phyloP scores from a whole-genome alignment of 768 basidiomycete genomes.

The Tephrocybe sp. region DNA sequence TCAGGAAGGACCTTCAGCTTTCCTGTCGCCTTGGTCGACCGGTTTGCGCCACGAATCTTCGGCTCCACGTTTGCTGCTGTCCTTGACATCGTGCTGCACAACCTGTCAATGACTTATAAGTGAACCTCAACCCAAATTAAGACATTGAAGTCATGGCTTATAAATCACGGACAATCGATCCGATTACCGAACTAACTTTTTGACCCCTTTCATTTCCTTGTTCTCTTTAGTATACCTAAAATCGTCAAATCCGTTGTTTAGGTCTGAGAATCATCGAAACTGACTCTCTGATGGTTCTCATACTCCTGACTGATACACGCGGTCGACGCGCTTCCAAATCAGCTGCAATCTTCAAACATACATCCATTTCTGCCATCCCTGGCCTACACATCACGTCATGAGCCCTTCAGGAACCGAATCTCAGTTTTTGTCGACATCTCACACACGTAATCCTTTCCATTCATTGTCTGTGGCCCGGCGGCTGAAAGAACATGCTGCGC shows the following conservation, averaged over 20 bases:
- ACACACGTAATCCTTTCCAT: neutral
- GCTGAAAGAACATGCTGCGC: neutral
- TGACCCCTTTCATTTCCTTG: neutral
- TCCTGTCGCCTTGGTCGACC: slow-evolving; percentile 79
- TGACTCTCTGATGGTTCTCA: neutral
- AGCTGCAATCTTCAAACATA: too few species aligned
- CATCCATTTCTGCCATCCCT: too few species aligned
- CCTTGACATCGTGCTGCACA: slow-evolving; percentile 20
- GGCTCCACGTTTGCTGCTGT: slow-evolving; percentile 33
- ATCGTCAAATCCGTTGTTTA: neutral
- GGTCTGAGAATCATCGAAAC: neutral
- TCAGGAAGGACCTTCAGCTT: slow-evolving; percentile 90
- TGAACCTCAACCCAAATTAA: too few species aligned
- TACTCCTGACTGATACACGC: neutral
- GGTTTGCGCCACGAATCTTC: slow-evolving; percentile 71
- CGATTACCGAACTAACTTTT: neutral
- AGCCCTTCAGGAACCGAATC: neutral
- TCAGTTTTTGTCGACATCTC: neutral
- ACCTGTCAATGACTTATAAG: too few species aligned
- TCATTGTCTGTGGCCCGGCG: neutral
- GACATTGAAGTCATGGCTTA: slow-evolving; percentile 7
- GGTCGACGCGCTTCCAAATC: neutral
- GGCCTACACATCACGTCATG: neutral
- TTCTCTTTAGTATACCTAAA: neutral
- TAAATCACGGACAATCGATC: neutral